Evolutionary conservation across 2,329 filamentous ascomycete genomes (phyloP).

Genomic region (Hirsutella minnesotensis): DNA sequence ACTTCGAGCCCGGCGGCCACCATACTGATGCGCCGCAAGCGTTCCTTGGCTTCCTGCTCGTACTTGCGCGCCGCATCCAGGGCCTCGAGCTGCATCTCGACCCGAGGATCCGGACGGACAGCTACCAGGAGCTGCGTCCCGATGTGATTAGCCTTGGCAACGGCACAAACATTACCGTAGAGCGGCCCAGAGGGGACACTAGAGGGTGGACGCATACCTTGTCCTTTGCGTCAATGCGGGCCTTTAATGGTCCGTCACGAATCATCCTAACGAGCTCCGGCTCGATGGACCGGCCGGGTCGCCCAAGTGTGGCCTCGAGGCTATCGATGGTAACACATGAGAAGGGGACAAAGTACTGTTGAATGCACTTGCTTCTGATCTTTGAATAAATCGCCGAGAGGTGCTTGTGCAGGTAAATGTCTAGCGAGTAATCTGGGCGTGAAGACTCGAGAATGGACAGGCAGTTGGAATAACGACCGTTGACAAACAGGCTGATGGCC

Average conservation of each 20-base stretch:
- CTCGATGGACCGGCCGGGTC: constrained; percentile 50
- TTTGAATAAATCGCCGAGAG: constrained; percentile 56
- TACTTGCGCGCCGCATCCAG: constrained; percentile 59
- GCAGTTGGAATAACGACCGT: constrained; percentile 78
- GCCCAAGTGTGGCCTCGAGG: constrained; percentile 65
- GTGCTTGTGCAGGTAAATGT: constrained; percentile 72
- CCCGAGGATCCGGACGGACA: constrained; percentile 52
- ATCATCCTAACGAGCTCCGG: constrained; percentile 73
- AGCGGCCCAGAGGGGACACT: too few species aligned
- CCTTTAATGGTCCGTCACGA: constrained; percentile 55
- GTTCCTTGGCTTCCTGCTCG: constrained; percentile 61
- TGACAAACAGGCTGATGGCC: constrained; percentile 80
- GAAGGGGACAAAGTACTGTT: constrained; percentile 86
- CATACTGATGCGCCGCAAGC: constrained; percentile 68
- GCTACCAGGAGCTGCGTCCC: constrained; percentile 54
- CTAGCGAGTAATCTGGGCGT: constrained; percentile 76
- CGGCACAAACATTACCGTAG: neutral
- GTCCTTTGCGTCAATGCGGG: constrained; percentile 76
- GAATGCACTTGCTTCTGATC: constrained; percentile 83
- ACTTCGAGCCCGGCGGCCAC: constrained; percentile 65
- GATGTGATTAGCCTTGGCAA: neutral
- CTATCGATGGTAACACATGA: constrained; percentile 73
- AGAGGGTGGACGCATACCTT: constrained; percentile 30
- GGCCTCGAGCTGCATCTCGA: constrained; percentile 57
- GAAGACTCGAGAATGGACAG: constrained; percentile 73